phyloP scores from a whole-genome alignment of 1,284 basidiomycete species.

The Termitomyces sp. region DNA sequence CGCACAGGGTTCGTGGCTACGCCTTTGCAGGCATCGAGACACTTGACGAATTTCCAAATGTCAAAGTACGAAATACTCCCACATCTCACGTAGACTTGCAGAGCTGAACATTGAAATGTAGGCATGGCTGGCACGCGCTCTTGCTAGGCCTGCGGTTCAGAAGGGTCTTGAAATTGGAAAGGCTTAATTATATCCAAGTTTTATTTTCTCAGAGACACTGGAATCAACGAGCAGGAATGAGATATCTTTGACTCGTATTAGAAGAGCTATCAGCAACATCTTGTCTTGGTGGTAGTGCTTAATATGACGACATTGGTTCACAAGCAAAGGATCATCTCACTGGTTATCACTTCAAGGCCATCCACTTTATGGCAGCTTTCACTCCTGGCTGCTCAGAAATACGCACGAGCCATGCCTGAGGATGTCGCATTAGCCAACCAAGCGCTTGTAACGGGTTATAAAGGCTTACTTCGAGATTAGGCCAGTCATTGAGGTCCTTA shows the following conservation, averaged over 20 bases:
- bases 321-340: background rate
- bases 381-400: slow-evolving; percentile 11
- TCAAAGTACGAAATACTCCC: slow-evolving; percentile 36
- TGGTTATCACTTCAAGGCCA: background rate
- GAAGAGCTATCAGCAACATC: background rate
- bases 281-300: background rate
- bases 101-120: slow-evolving; percentile 9
- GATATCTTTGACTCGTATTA: background rate
- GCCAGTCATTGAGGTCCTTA: slow-evolving; percentile 51
- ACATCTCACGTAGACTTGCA: background rate
- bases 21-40: slow-evolving; percentile 43
- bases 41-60: slow-evolving; percentile 50
- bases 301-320: background rate
- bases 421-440: background rate
- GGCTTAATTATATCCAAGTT: background rate
- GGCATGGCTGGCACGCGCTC: slow-evolving; percentile 29
- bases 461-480: slow-evolving; percentile 42
- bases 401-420: slow-evolving; percentile 12
- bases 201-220: background rate
- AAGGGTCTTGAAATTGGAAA: slow-evolving; percentile 18
- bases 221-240: background rate
- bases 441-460: background rate
- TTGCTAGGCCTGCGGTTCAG: slow-evolving; percentile 23
- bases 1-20: slow-evolving; percentile 45
- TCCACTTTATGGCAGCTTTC: slow-evolving; percentile 10